phyloP scores from a whole-genome alignment of 371 early-diverging fungal species.

The Mucor plumbeus region DNA sequence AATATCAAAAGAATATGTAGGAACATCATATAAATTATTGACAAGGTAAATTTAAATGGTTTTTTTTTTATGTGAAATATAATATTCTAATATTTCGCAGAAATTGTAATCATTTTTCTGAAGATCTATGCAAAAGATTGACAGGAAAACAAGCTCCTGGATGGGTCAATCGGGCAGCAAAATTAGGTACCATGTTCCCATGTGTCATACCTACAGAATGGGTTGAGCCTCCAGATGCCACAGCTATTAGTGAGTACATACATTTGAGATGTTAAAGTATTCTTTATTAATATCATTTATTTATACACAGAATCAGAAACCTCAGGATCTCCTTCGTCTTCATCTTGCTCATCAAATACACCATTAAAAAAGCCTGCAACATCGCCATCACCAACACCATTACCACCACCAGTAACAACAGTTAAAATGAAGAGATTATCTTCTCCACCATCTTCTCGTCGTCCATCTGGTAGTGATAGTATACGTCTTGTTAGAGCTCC shows the following conservation, averaged over 20 bases:
- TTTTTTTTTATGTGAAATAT: too few species aligned
- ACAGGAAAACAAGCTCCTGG: constrained; percentile 63
- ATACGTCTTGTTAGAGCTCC: constrained; percentile 37
- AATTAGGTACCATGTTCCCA: constrained; percentile 69
- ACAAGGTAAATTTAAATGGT: constrained; percentile 48
- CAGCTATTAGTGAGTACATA: constrained; percentile 1
- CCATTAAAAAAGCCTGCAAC: constrained; percentile 17
- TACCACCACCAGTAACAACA: background rate
- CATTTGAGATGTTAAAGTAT: background rate
- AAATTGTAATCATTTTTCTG: constrained; percentile 73
- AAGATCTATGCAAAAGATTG: constrained; percentile 56
- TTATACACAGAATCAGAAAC: constrained; percentile 3
- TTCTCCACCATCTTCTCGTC: constrained; percentile 28
- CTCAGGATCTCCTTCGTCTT: constrained; percentile 25
- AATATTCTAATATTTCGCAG: constrained; percentile 28
- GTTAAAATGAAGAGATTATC: constrained; percentile 12
- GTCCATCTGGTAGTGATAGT: constrained; percentile 39
- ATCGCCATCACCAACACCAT: background rate
- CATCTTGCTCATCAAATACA: constrained; percentile 32
- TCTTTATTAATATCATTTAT: background rate
- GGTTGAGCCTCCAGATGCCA: constrained; percentile 65
- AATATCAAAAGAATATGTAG: constrained; percentile 60
- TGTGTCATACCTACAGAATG: constrained; percentile 71
- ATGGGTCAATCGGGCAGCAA: constrained; percentile 74
- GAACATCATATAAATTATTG: constrained; percentile 62